Evolutionary conservation across 2,329 filamentous ascomycete species (phyloP).

Genomic region (Seiridium cupressi): DNA sequence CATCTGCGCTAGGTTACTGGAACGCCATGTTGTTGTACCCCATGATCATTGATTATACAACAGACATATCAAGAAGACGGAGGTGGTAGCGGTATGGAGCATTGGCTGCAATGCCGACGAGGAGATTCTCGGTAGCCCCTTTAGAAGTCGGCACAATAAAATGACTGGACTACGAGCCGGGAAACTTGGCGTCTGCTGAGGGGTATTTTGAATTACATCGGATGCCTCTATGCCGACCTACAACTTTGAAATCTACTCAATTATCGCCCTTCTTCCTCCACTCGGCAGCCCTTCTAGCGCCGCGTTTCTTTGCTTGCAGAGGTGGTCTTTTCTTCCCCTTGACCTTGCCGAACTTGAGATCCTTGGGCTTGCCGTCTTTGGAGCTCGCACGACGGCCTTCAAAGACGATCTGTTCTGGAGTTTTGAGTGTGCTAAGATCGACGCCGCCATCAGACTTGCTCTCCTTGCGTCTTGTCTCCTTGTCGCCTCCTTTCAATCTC

Average conservation of each 20-base stretch:
- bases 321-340: slow-evolving; percentile 34
- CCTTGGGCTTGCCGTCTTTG: slow-evolving; percentile 62
- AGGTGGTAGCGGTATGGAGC: too few relatives aligned
- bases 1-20: too few relatives aligned
- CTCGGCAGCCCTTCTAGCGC: slow-evolving; percentile 28
- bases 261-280: slow-evolving; percentile 28
- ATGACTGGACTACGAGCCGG: too few relatives aligned
- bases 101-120: too few relatives aligned
- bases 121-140: too few relatives aligned
- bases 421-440: slow-evolving; percentile 40
- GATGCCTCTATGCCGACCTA: too few relatives aligned
- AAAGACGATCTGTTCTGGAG: slow-evolving; percentile 73
- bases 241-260: not conserved
- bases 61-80: too few relatives aligned
- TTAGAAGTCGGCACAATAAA: too few relatives aligned
- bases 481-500: slow-evolving; percentile 26
- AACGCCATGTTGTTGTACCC: too few relatives aligned
- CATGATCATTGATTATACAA: too few relatives aligned
- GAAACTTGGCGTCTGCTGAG: not conserved
- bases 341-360: slow-evolving; percentile 54
- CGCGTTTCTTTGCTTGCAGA: slow-evolving; percentile 22
- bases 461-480: slow-evolving; percentile 19
- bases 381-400: slow-evolving; percentile 74
- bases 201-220: not conserved
- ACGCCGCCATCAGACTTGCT: slow-evolving; percentile 11